phyloP scores from a whole-genome alignment of 2,329 filamentous ascomycete species.

The Monilinia fructigena region DNA sequence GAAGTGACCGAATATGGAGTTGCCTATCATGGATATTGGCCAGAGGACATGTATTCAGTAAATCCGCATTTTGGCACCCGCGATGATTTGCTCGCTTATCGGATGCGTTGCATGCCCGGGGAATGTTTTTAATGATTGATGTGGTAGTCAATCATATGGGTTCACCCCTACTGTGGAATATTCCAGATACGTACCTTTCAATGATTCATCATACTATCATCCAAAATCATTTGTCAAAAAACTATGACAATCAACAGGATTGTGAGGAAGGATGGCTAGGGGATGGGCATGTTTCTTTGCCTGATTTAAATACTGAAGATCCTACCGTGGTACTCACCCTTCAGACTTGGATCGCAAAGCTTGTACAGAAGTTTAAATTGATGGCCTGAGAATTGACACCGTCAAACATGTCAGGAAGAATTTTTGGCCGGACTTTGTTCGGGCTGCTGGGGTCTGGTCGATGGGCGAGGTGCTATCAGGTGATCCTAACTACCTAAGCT shows the following conservation, averaged over 20 bases:
- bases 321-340: constrained; percentile 42
- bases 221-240: constrained; percentile 33
- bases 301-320: constrained; percentile 30
- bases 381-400: constrained; percentile 51
- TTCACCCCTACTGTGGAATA: constrained; percentile 20
- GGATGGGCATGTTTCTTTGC: constrained; percentile 12
- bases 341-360: constrained; percentile 39
- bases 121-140: constrained; percentile 50
- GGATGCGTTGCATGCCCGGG: constrained; percentile 53
- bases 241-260: constrained; percentile 18
- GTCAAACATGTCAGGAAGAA: constrained; percentile 47
- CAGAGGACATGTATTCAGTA: constrained; percentile 48
- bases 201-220: constrained; percentile 42
- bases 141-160: constrained; percentile 43
- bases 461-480: constrained; percentile 58
- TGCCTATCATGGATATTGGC: constrained; percentile 48
- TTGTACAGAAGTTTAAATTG: constrained; percentile 47
- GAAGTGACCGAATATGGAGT: constrained; percentile 42
- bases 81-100: constrained; percentile 58
- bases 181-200: constrained; percentile 29
- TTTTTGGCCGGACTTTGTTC: constrained; percentile 55
- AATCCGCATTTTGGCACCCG: constrained; percentile 60
- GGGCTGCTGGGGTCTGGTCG: constrained; percentile 55
- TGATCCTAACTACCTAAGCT: constrained; percentile 40
- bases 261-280: constrained; percentile 23